A percentile compares a stretch with the other conserved stretches of the same genome.
Conservation (phyloP, 176 grass and related monocot species). For the Carex kokanica region DNA sequence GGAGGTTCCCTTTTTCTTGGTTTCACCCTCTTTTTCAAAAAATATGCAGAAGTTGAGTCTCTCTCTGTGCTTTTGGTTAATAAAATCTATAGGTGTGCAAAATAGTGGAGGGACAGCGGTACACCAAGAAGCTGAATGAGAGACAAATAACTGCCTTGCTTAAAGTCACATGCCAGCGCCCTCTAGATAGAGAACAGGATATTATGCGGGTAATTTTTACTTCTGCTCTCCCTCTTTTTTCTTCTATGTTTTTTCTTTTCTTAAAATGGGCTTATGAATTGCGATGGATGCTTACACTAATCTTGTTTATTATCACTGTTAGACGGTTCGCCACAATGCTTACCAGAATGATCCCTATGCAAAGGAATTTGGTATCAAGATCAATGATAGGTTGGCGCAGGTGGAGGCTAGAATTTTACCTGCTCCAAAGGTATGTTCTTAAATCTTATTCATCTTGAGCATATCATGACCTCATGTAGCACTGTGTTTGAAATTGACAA, state of each 20-base stretch:
- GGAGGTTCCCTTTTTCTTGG: background rate
- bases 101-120: constrained; percentile 93
- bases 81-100: constrained; percentile 63
- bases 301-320: background rate
- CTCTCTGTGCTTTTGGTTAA: background rate
- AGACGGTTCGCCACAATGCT: constrained; percentile 85
- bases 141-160: constrained; percentile 82
- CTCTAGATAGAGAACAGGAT: constrained; percentile 67
- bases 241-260: background rate
- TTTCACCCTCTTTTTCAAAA: background rate
- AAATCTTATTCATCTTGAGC: background rate
- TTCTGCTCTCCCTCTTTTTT: background rate
- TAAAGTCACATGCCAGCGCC: constrained; percentile 78
- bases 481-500: background rate
- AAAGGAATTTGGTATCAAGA: constrained; percentile 90
- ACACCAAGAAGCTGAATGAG: constrained; percentile 86
- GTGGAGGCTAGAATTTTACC: constrained; percentile 90
- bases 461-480: background rate
- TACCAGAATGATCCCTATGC: constrained; percentile 89
- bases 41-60: background rate
- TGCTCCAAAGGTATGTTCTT: constrained; percentile 69
- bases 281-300: constrained; percentile 15
- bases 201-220: constrained; percentile 54
- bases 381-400: constrained; percentile 71
- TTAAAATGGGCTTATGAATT: background rate